Conservation (phyloP, 441 rosid species). For the Dalechampia spathulata region DNA sequence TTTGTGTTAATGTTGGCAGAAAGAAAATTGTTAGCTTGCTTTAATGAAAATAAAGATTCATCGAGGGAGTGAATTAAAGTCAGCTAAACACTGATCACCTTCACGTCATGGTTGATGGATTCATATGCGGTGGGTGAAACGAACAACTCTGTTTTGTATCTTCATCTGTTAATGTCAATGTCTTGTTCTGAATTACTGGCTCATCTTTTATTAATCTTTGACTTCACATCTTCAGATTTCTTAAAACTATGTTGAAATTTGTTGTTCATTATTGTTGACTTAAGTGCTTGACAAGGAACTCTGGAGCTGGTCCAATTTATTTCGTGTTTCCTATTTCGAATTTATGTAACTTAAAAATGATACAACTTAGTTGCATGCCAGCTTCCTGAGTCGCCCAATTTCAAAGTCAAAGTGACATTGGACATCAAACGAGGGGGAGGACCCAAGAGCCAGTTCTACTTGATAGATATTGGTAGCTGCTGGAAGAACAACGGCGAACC, state of each 20-base stretch:
- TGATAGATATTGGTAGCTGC: conserved; percentile 80
- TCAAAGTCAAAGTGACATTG: conserved; percentile 58
- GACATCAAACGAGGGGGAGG: conserved; percentile 72
- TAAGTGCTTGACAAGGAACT: neutral
- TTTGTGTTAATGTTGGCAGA: no score
- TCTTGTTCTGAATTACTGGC: no score
- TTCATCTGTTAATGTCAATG: neutral
- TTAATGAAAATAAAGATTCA: neutral
- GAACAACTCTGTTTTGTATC: neutral
- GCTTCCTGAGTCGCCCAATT: conserved; percentile 81
- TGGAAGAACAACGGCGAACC: conserved; percentile 79
- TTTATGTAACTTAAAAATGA: neutral
- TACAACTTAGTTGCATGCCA: conserved; percentile 20
- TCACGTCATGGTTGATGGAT: neutral
- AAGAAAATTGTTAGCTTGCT: neutral
- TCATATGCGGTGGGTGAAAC: neutral
- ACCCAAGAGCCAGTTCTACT: conserved; percentile 68
- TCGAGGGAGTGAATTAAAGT: no score
- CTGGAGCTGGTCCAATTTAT: neutral
- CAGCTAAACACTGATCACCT: neutral
- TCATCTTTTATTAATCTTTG: no score
- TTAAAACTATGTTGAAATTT: no score
- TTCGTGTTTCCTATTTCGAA: neutral
- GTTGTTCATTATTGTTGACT: neutral
- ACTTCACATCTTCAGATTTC: no score